Percentiles rank a stretch among this genome's conserved stretches.
Conservation (phyloP, 2,329 filamentous ascomycete genomes). For the Cercospora sojina region DNA sequence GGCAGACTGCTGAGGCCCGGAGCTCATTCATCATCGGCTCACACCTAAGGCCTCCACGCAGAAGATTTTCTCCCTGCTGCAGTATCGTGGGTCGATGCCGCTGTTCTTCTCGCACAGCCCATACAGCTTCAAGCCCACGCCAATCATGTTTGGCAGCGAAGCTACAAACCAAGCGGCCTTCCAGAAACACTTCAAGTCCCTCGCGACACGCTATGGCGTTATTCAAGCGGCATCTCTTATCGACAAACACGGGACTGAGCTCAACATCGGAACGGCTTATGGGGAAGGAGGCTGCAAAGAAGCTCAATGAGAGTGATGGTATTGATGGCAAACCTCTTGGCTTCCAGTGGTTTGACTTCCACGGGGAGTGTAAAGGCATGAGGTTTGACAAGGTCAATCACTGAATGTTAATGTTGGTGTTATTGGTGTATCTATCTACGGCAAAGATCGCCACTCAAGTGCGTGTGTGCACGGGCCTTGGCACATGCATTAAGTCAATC, state of each 20-base stretch:
- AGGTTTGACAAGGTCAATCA: constrained; percentile 92
- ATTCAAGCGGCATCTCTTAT: constrained; percentile 81
- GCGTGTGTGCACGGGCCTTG: too few relatives aligned
- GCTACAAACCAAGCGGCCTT: constrained; percentile 78
- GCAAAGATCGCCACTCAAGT: too few relatives aligned
- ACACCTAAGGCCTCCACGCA: constrained; percentile 62
- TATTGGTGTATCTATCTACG: too few relatives aligned
- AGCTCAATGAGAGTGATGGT: constrained; percentile 63
- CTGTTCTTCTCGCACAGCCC: constrained; percentile 94
- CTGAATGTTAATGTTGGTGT: too few relatives aligned
- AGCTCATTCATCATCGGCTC: too few relatives aligned
- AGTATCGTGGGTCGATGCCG: constrained; percentile 87
- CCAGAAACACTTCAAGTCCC: constrained; percentile 71
- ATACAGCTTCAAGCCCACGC: constrained; percentile 86
- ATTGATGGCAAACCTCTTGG: constrained; percentile 55
- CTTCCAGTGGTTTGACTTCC: constrained; percentile 98
- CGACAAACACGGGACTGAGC: constrained; percentile 82
- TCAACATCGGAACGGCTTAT: constrained; percentile 74
- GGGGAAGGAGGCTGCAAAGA: constrained; percentile 66
- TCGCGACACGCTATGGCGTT: constrained; percentile 69
- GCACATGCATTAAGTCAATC: too few relatives aligned
- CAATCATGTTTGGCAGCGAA: constrained; percentile 75
- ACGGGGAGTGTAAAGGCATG: constrained; percentile 89
- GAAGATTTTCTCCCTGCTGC: constrained; percentile 78
- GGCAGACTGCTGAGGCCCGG: neutral